Evolutionary conservation across 2,329 filamentous ascomycete species (phyloP).

Genomic region (Colletotrichum magnum): DNA sequence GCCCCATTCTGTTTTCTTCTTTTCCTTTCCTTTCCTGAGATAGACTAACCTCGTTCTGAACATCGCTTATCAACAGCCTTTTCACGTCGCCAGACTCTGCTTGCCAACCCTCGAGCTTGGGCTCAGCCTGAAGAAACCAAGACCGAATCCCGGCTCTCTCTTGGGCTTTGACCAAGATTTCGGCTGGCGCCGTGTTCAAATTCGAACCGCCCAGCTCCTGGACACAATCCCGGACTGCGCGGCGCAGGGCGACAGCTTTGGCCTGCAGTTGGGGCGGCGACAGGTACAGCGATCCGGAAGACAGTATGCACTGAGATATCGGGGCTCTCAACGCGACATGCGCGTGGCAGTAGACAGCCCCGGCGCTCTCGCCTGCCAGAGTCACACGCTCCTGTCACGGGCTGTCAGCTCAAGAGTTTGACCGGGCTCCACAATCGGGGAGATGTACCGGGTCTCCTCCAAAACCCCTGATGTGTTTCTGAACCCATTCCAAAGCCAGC

Average conservation of each 20-base stretch:
- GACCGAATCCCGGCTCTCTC: slow-evolving; percentile 54
- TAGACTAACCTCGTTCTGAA: slow-evolving; percentile 55
- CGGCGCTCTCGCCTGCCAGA: slow-evolving; percentile 61
- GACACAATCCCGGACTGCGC: not conserved
- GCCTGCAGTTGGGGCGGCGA: slow-evolving; percentile 55
- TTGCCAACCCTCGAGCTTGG: slow-evolving; percentile 54
- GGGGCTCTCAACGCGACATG: slow-evolving; percentile 52
- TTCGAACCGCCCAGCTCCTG: not conserved
- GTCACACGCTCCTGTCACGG: slow-evolving; percentile 52
- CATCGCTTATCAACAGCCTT: slow-evolving; percentile 58
- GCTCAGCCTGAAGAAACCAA: slow-evolving; percentile 58
- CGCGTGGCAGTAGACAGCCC: slow-evolving; percentile 60
- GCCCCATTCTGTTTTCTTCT: not conserved
- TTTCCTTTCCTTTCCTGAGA: not conserved
- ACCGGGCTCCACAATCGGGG: no score
- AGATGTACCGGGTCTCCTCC: slow-evolving; percentile 45
- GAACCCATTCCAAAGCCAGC: slow-evolving; percentile 50
- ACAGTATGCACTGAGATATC: slow-evolving; percentile 53
- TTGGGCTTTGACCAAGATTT: slow-evolving; percentile 51
- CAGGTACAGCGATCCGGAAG: slow-evolving; percentile 58
- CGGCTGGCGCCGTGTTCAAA: slow-evolving; percentile 47
- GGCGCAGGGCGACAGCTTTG: slow-evolving; percentile 1
- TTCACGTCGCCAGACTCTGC: slow-evolving; percentile 48
- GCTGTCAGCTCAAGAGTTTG: not conserved
- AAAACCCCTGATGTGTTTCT: slow-evolving; percentile 45